Evolutionary conservation across 176 grass and related monocot genomes (phyloP), one percentile per base, ranked within the genome.

Genomic region (Oryza glaberrima): DNA sequence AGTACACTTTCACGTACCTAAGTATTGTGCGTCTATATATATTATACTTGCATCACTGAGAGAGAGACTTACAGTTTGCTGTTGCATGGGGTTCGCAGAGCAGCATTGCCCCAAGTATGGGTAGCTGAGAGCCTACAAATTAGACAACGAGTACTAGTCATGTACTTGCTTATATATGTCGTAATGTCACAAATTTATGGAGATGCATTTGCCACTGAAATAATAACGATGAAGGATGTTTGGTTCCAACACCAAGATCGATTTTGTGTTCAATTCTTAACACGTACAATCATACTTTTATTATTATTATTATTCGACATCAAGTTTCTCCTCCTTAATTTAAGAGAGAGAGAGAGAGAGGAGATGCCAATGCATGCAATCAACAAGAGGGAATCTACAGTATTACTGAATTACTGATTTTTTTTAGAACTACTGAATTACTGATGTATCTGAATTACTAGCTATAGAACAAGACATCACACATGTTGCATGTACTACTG

Each of bases 31-130:
- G 15, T 34, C 65, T 67, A 34, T 6, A 13, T 67, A 16, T 34
- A 67, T 35, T 77, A 63, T 77, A 34, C 6, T 43, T 43, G 41
- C 46, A 28, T 65, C 36, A 38, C 43, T 44, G 28, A 88, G 67
- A 83, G 67, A 49, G 46, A 46, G 41, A 56, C 83, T 92, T 68
- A 90, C 92, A 84, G 25, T 41, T 32, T 86, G 86, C 64, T 77
- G 80, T 1, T 25, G 83, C 75, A 83, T 88, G 54, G 68, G 82
- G 79, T 68, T 81, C 10, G 30, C 75, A 61, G 79, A 63, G 68
- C 52, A 78, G 81, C 77, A 75, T 68, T 86, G 77, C 78, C 81
- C 83, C 67, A 97, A 72, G 75, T 97, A 97, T 43, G 95, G 95
- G 70, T 77, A 85, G 88, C 88, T 92, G 64, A 97, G 92, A 81